Evolutionary conservation across 768 basidiomycete species (phyloP).

Genomic region (Tricholoma matsutake): DNA sequence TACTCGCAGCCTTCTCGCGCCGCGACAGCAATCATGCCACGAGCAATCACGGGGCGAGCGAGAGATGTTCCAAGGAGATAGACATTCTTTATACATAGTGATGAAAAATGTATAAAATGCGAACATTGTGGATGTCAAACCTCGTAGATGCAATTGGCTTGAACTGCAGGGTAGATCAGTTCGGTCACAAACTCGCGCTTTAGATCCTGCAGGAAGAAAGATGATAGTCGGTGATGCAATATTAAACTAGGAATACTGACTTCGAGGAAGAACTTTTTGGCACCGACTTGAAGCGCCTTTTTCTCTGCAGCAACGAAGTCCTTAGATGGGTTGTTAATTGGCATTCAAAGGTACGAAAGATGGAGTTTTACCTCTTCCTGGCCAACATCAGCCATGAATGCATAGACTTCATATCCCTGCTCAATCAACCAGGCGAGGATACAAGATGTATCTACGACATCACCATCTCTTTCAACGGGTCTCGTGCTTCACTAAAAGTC

Average conservation of each 20-base stretch:
- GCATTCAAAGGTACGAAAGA: neutral
- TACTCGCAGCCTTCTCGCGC: conserved; percentile 94
- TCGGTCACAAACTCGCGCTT: conserved; percentile 94
- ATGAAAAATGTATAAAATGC: conserved; percentile 2
- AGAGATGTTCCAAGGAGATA: conserved; percentile 98
- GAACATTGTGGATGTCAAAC: conserved; percentile 32
- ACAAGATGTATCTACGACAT: conserved; percentile 85
- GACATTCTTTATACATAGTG: conserved; percentile 57
- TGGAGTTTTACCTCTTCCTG: conserved; percentile 69
- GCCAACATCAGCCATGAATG: conserved; percentile 96
- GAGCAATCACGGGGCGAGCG: conserved; percentile 97
- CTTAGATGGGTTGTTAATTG: conserved; percentile 35
- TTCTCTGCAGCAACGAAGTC: conserved; percentile 89
- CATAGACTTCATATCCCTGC: conserved; percentile 93
- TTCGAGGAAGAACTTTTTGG: conserved; percentile 93
- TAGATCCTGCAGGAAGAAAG: conserved; percentile 59
- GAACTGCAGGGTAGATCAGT: conserved; percentile 96
- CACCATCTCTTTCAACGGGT: conserved; percentile 12
- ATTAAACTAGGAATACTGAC: conserved; percentile 32
- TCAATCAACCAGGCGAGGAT: conserved; percentile 99
- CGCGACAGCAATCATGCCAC: conserved; percentile 96
- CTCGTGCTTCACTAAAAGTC: conserved; percentile 7
- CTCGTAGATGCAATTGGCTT: conserved; percentile 99
- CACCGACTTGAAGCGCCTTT: conserved; percentile 89
- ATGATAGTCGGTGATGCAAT: neutral